Percentiles rank a stretch among this genome's conserved stretches.
phyloP scores from a whole-genome alignment of 2,329 filamentous ascomycete species.

The Leptographium flavum region DNA sequence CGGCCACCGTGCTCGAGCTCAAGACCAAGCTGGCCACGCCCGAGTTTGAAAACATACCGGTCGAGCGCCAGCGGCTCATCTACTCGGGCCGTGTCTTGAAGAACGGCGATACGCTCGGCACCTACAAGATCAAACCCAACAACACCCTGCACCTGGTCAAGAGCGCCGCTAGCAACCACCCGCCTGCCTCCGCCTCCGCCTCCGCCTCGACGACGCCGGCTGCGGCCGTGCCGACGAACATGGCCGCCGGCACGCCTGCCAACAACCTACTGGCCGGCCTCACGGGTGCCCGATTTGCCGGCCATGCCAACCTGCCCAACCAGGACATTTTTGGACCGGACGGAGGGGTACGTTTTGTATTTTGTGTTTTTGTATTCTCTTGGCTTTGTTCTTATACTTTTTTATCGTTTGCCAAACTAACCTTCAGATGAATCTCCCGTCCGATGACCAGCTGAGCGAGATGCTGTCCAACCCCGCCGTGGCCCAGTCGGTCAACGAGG shows the following conservation, averaged over 20 bases:
- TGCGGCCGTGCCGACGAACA: slow-evolving; percentile 56
- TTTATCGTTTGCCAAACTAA: background rate
- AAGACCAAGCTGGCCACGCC: slow-evolving; percentile 74
- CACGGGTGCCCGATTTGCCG: slow-evolving; percentile 87
- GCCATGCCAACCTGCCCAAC: slow-evolving; percentile 76
- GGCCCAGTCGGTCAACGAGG: slow-evolving; percentile 79
- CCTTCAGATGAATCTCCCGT: slow-evolving; percentile 72
- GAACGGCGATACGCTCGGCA: slow-evolving; percentile 71
- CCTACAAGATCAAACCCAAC: slow-evolving; percentile 89
- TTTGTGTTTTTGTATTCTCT: background rate
- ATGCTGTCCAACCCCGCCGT: slow-evolving; percentile 85
- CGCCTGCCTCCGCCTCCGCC: slow-evolving; percentile 20
- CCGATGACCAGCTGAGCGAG: slow-evolving; percentile 66
- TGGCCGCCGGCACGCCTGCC: slow-evolving; percentile 60
- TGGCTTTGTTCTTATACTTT: background rate
- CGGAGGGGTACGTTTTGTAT: slow-evolving; percentile 68
- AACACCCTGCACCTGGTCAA: slow-evolving; percentile 96
- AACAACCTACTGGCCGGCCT: slow-evolving; percentile 84
- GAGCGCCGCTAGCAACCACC: slow-evolving; percentile 75
- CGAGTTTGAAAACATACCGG: slow-evolving; percentile 75
- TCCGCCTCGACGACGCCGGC: slow-evolving; percentile 22
- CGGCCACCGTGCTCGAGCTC: slow-evolving; percentile 67
- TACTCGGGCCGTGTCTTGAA: slow-evolving; percentile 96
- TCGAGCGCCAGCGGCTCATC: slow-evolving; percentile 84
- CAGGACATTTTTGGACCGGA: slow-evolving; percentile 86